A percentile compares a stretch with the other conserved stretches of the same genome.
Conservation (phyloP, 163 green algal species). For the Chlamydomonas reinhardtii region DNA sequence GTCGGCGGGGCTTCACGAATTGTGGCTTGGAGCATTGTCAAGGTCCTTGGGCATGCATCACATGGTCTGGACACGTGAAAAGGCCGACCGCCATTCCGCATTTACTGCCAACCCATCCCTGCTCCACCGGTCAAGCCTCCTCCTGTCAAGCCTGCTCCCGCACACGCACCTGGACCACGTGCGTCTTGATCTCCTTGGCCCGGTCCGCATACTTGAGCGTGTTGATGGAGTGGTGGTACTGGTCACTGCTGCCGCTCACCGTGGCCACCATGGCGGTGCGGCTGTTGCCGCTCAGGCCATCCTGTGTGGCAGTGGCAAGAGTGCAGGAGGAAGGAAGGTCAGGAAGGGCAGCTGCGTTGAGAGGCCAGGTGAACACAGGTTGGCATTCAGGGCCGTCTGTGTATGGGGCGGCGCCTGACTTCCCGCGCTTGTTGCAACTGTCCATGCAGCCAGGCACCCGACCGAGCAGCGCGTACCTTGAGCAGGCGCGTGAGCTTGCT, state of each 20-base stretch:
- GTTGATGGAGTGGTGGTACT: slow-evolving; percentile 88
- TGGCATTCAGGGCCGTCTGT: too few species aligned
- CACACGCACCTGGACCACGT: slow-evolving; percentile 68
- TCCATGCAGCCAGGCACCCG: too few species aligned
- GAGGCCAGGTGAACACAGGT: not conserved
- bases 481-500: slow-evolving; percentile 80
- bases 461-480: not conserved
- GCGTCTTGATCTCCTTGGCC: slow-evolving; percentile 95
- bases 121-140: too few species aligned
- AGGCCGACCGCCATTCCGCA: too few species aligned
- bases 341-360: not conserved
- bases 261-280: slow-evolving; percentile 90
- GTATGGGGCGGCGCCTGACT: too few species aligned
- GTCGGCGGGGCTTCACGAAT: too few species aligned
- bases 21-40: too few species aligned
- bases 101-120: too few species aligned
- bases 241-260: slow-evolving; percentile 68
- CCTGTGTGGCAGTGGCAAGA: slow-evolving; percentile 63
- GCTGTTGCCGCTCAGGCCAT: slow-evolving; percentile 88
- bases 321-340: not conserved
- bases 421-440: too few species aligned
- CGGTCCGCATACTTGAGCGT: slow-evolving; percentile 80
- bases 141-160: too few species aligned
- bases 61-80: too few species aligned
- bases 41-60: too few species aligned